A percentile compares a stretch with the other conserved stretches of the same genome.
Evolutionary conservation across 768 basidiomycete genomes (phyloP).

Genomic region (Xerocomus spinulosus): DNA sequence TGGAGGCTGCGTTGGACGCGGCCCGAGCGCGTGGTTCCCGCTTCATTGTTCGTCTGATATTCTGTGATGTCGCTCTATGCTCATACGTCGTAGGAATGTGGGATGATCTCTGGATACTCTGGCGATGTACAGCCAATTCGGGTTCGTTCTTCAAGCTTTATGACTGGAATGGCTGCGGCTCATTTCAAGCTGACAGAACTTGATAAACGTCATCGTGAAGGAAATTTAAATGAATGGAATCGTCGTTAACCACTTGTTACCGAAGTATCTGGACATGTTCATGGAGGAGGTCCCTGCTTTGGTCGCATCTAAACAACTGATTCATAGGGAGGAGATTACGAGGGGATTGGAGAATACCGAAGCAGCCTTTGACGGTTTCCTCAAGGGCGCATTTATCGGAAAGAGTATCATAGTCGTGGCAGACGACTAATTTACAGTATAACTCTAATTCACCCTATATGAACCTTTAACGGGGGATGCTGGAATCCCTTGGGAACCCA

Average conservation of each 20-base stretch:
- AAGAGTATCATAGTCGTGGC: slow-evolving; percentile 7
- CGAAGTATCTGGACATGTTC: slow-evolving; percentile 41
- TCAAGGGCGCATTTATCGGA: slow-evolving; percentile 4
- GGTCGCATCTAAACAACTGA: slow-evolving; percentile 44
- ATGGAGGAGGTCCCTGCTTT: slow-evolving; percentile 35
- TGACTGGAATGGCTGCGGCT: neutral
- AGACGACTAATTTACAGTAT: no score
- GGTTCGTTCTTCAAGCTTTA: neutral
- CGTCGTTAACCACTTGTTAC: slow-evolving; percentile 25
- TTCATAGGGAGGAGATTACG: slow-evolving; percentile 42
- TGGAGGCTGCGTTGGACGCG: slow-evolving; percentile 51
- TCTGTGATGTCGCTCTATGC: neutral
- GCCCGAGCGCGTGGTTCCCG: slow-evolving; percentile 42
- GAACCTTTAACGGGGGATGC: no score
- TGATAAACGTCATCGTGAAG: slow-evolving; percentile 28
- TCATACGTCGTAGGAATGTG: slow-evolving; percentile 30
- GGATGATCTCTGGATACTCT: slow-evolving; percentile 10
- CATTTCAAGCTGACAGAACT: neutral
- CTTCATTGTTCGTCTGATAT: slow-evolving; percentile 38
- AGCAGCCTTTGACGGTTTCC: neutral
- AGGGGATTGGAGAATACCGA: slow-evolving; percentile 38
- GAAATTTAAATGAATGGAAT: slow-evolving; percentile 45
- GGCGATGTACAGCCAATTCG: neutral
- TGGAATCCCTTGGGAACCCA: no score
- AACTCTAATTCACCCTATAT: no score